Evolutionary conservation across 768 basidiomycete species (phyloP), one percentile per base, ranked within the genome.

Genomic region (Phaeotremella fagi): DNA sequence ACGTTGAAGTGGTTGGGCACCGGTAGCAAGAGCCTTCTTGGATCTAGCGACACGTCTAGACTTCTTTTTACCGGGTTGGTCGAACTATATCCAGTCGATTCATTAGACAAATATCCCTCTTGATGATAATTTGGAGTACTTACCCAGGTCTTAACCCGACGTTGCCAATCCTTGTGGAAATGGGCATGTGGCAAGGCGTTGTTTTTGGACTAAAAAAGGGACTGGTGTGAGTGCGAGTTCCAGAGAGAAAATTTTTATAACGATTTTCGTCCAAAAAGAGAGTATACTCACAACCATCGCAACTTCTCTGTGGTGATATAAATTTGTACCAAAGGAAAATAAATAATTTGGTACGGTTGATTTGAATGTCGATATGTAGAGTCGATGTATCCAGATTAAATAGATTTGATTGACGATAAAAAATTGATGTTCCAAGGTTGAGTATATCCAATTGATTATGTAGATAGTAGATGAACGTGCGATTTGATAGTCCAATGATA

Each of bases 91-190:
- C 78, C 86, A 86, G 68, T 94, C 24, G 45, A 14, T 37, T 55
- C 43, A 50, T 41, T 44, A 28, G 22, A 2, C 14, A 44, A 6
- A 7, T 7, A 16, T 25, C 90, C 63, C 86, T 82, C 52, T 66
- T 18, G 37, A 26, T n/a, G 33, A 25, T 2, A 20, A 16, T 15
- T n/a, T 22, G 9, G 4, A 18, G 14, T 37, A 63, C 58, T 45
- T 44, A 63, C 58, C 64, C 66, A 66, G 48, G 64, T 63, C 68
- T 65, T 66, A 47, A 64, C 57, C 50, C 71, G 68, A 50, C 68
- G 52, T 78, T 98, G 94, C 92, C 92, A 98, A 77, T 98, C 92
- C 85, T 98, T 98, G 81, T 84, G 88, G 83, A 91, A 91, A 77
- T 95, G 90, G 78, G 91, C 91, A 68, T 77, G 82, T 79, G 84